phyloP scores from a whole-genome alignment of 2,329 filamentous ascomycete genomes.

The Colletotrichum trifolii region DNA sequence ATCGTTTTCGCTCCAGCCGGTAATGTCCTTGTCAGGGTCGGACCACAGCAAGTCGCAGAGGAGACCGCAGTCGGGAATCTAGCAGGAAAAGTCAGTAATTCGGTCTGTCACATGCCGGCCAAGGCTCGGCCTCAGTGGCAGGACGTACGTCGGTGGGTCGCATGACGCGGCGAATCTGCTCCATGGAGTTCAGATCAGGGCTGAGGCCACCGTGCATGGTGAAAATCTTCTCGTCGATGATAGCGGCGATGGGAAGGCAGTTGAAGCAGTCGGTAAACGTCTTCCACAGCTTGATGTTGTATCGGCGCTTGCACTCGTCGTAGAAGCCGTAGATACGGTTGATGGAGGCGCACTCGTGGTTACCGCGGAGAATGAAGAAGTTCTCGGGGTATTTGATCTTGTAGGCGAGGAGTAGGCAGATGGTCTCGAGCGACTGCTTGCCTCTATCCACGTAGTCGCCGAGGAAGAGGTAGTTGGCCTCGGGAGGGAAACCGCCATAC shows the following conservation, averaged over 20 bases:
- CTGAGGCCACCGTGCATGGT: slow-evolving; percentile 99
- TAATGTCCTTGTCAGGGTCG: slow-evolving; percentile 98
- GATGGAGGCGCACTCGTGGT: slow-evolving; percentile 99
- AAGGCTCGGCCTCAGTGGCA: slow-evolving; percentile 19
- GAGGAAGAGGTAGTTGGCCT: slow-evolving; percentile 99
- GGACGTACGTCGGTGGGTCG: slow-evolving; percentile 95
- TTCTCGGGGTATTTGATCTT: slow-evolving; percentile 99
- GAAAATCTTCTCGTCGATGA: slow-evolving; percentile 99
- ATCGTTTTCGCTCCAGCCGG: slow-evolving; percentile 99
- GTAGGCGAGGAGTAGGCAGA: slow-evolving; percentile 95
- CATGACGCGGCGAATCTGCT: slow-evolving; percentile 99
- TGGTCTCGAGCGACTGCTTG: slow-evolving; percentile 99
- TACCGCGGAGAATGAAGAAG: slow-evolving; percentile 98
- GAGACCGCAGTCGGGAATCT: slow-evolving; percentile 98
- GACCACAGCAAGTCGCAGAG: slow-evolving; percentile 99
- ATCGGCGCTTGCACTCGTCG: slow-evolving; percentile 98
- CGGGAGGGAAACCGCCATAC: slow-evolving; percentile 96
- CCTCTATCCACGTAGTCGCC: slow-evolving; percentile 99
- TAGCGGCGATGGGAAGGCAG: slow-evolving; percentile 96
- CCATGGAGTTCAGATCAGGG: slow-evolving; percentile 98
- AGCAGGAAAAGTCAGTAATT: slow-evolving; percentile 34
- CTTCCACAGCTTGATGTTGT: slow-evolving; percentile 99
- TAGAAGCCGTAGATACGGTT: slow-evolving; percentile 99
- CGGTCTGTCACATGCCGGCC: background rate
- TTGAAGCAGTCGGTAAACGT: slow-evolving; percentile 99